Percentiles rank a stretch among this genome's conserved stretches.
These are phyloP conservation scores for Acarospora socialis DNA, from an alignment of 2,329 filamentous ascomycete genomes.

Conservation along the genomic window DNA sequence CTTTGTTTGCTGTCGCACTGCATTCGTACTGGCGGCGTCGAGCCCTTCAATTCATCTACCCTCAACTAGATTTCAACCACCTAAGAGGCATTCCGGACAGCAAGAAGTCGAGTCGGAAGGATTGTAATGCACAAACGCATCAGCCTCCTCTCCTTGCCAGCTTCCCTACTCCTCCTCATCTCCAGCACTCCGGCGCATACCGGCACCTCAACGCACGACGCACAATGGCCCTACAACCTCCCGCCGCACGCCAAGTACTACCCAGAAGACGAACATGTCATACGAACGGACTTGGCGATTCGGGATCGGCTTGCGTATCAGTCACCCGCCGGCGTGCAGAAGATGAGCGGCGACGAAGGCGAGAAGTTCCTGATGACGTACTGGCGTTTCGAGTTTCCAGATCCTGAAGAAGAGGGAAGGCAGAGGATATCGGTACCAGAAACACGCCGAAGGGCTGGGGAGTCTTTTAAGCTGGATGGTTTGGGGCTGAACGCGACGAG, in stretches of 20 bases:
- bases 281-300: neutral
- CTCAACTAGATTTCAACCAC: too few species aligned
- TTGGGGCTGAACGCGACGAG: slow-evolving; percentile 5
- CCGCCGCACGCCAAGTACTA: slow-evolving; percentile 1
- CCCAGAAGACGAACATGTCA: neutral
- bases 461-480: slow-evolving; percentile 7
- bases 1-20: too few species aligned
- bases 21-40: too few species aligned
- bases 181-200: neutral
- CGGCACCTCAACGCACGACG: neutral
- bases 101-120: too few species aligned
- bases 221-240: slow-evolving; percentile 3
- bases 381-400: slow-evolving; percentile 31
- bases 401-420: too few species aligned
- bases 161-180: slow-evolving; percentile 1
- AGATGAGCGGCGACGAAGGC: slow-evolving; percentile 32
- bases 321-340: slow-evolving; percentile 22
- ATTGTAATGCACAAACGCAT: too few species aligned
- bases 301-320: slow-evolving; percentile 19
- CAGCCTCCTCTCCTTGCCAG: neutral
- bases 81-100: too few species aligned
- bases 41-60: too few species aligned
- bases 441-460: slow-evolving; percentile 6
- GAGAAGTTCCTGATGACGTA: slow-evolving; percentile 35
- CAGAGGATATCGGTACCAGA: too few species aligned